Conservation (phyloP, 148 eudicot species). For the Camellia japonica region DNA sequence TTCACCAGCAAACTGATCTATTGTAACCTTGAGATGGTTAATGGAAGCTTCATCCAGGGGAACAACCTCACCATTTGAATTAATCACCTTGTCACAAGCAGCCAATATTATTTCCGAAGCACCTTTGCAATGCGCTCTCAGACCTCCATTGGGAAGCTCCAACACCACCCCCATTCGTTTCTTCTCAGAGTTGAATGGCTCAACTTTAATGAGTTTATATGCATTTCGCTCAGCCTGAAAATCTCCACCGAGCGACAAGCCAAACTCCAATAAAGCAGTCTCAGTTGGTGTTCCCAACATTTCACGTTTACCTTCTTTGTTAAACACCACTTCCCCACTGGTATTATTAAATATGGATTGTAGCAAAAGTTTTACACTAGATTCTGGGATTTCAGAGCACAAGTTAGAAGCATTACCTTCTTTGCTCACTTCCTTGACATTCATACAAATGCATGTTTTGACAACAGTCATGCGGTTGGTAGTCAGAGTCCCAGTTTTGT, state of each 20-base stretch:
- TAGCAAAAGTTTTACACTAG: slow-evolving; percentile 52
- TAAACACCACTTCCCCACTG: slow-evolving; percentile 84
- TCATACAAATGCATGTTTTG: slow-evolving; percentile 76
- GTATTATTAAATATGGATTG: slow-evolving; percentile 88
- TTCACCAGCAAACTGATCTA: slow-evolving; percentile 76
- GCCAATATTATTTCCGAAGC: slow-evolving; percentile 96
- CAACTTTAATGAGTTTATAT: slow-evolving; percentile 67
- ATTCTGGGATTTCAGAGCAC: slow-evolving; percentile 55
- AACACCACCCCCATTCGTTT: slow-evolving; percentile 88
- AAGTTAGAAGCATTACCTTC: slow-evolving; percentile 31
- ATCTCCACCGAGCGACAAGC: slow-evolving; percentile 80
- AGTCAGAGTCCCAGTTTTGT: slow-evolving; percentile 93
- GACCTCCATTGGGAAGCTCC: slow-evolving; percentile 70
- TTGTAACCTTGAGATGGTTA: slow-evolving; percentile 58
- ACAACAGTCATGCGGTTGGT: slow-evolving; percentile 96
- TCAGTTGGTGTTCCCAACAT: slow-evolving; percentile 95
- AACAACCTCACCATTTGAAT: slow-evolving; percentile 66
- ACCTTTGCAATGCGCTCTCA: slow-evolving; percentile 82
- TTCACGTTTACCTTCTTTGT: slow-evolving; percentile 63
- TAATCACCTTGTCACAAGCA: slow-evolving; percentile 73
- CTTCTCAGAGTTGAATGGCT: slow-evolving; percentile 93
- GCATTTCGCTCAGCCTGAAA: slow-evolving; percentile 63
- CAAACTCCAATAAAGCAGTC: slow-evolving; percentile 77
- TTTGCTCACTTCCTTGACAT: slow-evolving; percentile 47
- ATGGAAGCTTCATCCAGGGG: slow-evolving; percentile 55